Evolutionary conservation across 345 rosid species (phyloP).

Genomic region (Linum tenue): DNA sequence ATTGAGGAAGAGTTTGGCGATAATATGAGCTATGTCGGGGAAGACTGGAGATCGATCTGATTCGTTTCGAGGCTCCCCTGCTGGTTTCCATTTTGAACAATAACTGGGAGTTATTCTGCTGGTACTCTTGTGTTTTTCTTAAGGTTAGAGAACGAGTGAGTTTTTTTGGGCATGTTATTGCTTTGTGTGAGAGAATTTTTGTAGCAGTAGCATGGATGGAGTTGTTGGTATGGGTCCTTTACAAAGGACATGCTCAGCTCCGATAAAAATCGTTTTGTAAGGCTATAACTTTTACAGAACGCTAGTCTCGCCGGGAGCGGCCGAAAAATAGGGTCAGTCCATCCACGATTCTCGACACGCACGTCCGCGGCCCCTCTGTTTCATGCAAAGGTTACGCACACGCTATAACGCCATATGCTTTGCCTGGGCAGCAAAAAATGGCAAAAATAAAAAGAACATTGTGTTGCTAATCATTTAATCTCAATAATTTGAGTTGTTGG

Average conservation of each 20-base stretch:
- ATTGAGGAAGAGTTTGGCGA: conserved; percentile 90
- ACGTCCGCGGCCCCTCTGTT: too few species aligned
- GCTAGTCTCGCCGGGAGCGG: background rate
- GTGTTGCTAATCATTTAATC: too few species aligned
- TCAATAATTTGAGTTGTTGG: too few species aligned
- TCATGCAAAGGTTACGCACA: too few species aligned
- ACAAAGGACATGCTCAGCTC: background rate
- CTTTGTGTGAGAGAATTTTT: background rate
- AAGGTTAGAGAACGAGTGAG: too few species aligned
- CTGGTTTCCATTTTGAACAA: background rate
- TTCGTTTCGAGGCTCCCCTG: too few species aligned
- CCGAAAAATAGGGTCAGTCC: background rate
- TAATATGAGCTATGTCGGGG: conserved; percentile 58
- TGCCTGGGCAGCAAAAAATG: too few species aligned
- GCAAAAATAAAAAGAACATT: too few species aligned
- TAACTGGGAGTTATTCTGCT: background rate
- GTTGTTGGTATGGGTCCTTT: background rate
- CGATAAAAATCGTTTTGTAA: background rate
- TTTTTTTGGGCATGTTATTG: too few species aligned
- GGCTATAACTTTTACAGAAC: background rate
- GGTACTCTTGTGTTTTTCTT: background rate
- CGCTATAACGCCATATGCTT: too few species aligned
- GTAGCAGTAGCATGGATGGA: background rate
- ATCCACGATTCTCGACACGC: too few species aligned
- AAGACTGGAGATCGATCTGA: conserved; percentile 57